Base-by-base conservation (phyloP, 2,329 filamentous ascomycete species). In the Beauveria sp. region DNA sequence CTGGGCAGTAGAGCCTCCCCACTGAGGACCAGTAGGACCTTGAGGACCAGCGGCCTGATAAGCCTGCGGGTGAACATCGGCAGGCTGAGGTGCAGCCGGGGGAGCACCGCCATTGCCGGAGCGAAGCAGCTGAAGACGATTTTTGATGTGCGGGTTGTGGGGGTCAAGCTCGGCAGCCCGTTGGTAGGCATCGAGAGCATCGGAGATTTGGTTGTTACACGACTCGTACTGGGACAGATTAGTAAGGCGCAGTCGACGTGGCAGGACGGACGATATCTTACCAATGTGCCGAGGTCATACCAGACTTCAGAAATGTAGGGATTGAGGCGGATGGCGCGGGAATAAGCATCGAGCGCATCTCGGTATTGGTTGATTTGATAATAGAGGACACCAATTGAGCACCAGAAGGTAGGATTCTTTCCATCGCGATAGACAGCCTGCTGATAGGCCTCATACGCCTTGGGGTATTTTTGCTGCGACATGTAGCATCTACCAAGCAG, bases 291-390 rank as follows among this genome's bases (percentile, higher is more conserved):
- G 44, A 99, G 80, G 74, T 99, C 94, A 75, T 97, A 99, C 94
- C 94, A 99, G 56, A 99, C 94, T 75, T 99, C 94, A 2, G 92
- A 97, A 66, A 99, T 97, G 79, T 96, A 97, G 5, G 94, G 94
- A 72, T 97, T 99, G 68, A 99, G 77, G 61, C 94, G 89, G 69
- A 97, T 99, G 52, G 94, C 94, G 63, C 94, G 90, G 64, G 92
- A 97, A 76, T 97, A 99, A 44, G 94, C 94, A 78, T 99, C 94
- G 58, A 99, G 84, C 3, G 94, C 94, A 79, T 99, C 94, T 62
- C 94, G 88, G 77, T 99, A 99, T 78, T 99, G 94, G 76, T 97
- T 99, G 79, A 99, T 99, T 77, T 97, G 94, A 77, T 97, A 99
- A 75, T 99, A 99, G 63, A 99, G 83, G 18, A 99, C 94, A 73